Evolutionary conservation across 2,329 filamentous ascomycete genomes (phyloP).

Genomic region (Sporothrix phasma): DNA sequence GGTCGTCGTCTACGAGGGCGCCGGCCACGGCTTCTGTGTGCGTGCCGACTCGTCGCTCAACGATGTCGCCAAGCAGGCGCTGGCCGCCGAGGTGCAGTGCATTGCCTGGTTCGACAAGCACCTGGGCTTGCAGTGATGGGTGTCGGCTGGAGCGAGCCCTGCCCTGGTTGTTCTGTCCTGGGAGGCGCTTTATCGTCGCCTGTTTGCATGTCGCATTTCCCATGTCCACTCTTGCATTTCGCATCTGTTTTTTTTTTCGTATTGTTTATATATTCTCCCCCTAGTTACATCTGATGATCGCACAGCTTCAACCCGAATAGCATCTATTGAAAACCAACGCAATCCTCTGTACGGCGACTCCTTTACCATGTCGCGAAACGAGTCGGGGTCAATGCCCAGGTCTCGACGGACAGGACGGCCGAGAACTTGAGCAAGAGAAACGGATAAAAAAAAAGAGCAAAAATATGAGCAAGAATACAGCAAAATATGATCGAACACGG

Average conservation of each 20-base stretch:
- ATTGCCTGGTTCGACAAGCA: slow-evolving; percentile 27
- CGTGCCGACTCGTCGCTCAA: slow-evolving; percentile 24
- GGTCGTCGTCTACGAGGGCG: slow-evolving; percentile 29
- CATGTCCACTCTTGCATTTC: no score
- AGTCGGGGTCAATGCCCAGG: background rate
- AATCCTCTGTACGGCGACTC: background rate
- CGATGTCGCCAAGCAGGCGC: slow-evolving; percentile 23
- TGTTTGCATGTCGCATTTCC: no score
- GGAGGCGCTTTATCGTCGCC: no score
- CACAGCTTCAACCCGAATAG: no score
- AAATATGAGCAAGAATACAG: background rate
- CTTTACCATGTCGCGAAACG: background rate
- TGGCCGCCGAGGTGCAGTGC: slow-evolving; percentile 27
- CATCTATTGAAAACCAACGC: no score
- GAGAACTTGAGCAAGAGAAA: background rate
- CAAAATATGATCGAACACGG: slow-evolving; percentile 15
- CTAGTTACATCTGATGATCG: no score
- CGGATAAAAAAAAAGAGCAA: background rate
- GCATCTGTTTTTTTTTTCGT: no score
- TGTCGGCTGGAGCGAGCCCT: no score
- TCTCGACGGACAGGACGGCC: background rate
- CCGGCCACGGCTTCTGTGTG: slow-evolving; percentile 34
- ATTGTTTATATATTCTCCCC: no score
- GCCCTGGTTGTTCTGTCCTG: no score
- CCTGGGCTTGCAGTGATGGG: background rate